A percentile compares a stretch with the other conserved stretches of the same genome.
phyloP scores from a whole-genome alignment of 352 stramenopile genomes.

The Lagenidium giganteum region DNA sequence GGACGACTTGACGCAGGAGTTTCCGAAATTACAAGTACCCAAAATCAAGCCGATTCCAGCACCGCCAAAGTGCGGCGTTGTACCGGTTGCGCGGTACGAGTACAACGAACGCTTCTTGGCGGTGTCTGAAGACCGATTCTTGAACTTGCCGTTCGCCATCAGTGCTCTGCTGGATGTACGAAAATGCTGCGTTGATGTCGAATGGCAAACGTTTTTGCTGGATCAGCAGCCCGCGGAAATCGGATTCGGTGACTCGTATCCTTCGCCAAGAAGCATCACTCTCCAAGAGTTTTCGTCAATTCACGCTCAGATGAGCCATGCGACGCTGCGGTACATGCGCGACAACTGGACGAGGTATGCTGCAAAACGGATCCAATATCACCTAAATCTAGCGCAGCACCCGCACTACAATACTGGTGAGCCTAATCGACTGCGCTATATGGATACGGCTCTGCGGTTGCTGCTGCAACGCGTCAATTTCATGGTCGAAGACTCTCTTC shows the following conservation, averaged over 20 bases:
- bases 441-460: constrained; percentile 37
- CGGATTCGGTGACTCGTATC: constrained; percentile 41
- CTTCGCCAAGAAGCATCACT: constrained; percentile 60
- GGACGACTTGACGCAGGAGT: constrained; percentile 53
- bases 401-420: constrained; percentile 59
- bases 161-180: constrained; percentile 71
- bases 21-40: constrained; percentile 44
- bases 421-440: constrained; percentile 64
- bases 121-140: constrained; percentile 56
- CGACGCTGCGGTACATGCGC: constrained; percentile 65
- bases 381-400: constrained; percentile 49
- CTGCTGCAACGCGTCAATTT: constrained; percentile 81
- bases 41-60: constrained; percentile 7
- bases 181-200: constrained; percentile 59
- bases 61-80: constrained; percentile 43
- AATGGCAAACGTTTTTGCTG: constrained; percentile 54
- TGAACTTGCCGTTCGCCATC: constrained; percentile 68
- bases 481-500: constrained; percentile 74
- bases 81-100: constrained; percentile 46
- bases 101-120: constrained; percentile 64
- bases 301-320: constrained; percentile 67
- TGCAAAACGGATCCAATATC: constrained; percentile 67
- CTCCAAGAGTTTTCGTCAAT: constrained; percentile 64
- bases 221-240: constrained; percentile 64
- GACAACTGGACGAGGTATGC: constrained; percentile 72